Base-by-base conservation (phyloP, 1,284 basidiomycete species). In the Ustanciosporium gigantosporum region DNA sequence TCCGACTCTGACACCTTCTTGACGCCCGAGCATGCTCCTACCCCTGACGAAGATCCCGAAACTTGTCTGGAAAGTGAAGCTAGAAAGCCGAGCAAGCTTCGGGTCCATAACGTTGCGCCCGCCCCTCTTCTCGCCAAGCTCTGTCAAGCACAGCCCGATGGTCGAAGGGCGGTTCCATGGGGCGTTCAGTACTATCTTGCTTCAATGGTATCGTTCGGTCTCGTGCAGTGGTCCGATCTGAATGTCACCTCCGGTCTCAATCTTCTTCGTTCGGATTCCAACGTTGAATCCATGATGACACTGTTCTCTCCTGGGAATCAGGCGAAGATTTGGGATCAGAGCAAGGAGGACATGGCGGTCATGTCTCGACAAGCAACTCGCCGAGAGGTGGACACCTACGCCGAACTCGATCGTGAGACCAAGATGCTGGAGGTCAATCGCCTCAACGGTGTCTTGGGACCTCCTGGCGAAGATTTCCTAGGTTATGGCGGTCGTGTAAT, bases 391-490 rank as follows among this genome's bases (percentile, higher is more conserved):
- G 24, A 50, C 19, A 40, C 46, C 0, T 46, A 34, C 25, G 25
- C 27, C 2, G 60, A 64, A 27, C 60, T 53, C 24, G 60, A 64
- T 27, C 49, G 60, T 11, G 60, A 64, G 25, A 21, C 16, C 0
- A 15, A 36, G 25, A 48, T 57, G 14, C 41, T 37, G 7, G 25
- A 41, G 16, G 34, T 27, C 0, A 37, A 46, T 2, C 25, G 7
- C 6, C 24, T 58, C 6, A 45, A 49, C 25, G 60, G 60, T 21
- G 41, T 64, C 31, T 35, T 49, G 8, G 58, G 58, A 3, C 58
- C 50, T 8, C 46, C 46, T 3, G 51, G 40, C n/a, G 55, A 53
- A 17, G 50, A 58, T 25, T 50, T 49, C 42, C 34, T 40, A 23
- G 27, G 34, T 2, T 64, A 35, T 24, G 60, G 60, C 21, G 60